A percentile compares a stretch with the other conserved stretches of the same genome.
These are phyloP conservation scores for Lycium ferocissimum DNA, from an alignment of 257 asterid genomes.

Conservation along the genomic window DNA sequence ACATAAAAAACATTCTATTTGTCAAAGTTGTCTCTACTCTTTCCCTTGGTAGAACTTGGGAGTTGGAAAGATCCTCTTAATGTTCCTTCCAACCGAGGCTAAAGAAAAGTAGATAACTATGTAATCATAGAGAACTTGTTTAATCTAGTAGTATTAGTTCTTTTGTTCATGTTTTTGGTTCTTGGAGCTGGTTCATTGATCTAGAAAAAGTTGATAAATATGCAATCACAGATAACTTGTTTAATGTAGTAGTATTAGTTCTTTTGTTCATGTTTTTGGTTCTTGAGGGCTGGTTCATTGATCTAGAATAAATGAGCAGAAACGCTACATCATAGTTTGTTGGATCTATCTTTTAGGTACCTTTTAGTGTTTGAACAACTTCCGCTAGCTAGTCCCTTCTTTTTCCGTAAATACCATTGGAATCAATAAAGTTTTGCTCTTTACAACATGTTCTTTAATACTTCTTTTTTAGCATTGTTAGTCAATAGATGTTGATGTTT, in stretches of 20 bases:
- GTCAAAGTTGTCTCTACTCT: background rate
- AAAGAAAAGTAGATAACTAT: background rate
- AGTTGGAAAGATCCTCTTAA: background rate
- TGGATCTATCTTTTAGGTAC: slow-evolving; percentile 1
- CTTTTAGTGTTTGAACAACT: background rate
- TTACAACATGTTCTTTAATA: background rate
- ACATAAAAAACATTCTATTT: background rate
- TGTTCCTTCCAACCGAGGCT: background rate
- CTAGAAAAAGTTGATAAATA: background rate
- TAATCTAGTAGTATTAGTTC: background rate
- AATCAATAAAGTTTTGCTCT: background rate
- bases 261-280: background rate
- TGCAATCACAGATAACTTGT: background rate
- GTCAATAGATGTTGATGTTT: background rate
- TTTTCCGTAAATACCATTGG: background rate
- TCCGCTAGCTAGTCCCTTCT: background rate
- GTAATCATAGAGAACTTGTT: background rate
- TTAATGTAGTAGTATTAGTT: background rate
- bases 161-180: background rate
- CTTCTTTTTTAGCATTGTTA: background rate
- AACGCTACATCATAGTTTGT: background rate
- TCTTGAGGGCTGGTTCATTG: background rate
- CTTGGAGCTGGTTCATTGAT: slow-evolving; percentile 1
- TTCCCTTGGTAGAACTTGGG: background rate
- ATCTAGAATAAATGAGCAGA: background rate